phyloP scores from a whole-genome alignment of 2,329 filamentous ascomycete genomes.

The Fusarium papillatum region DNA sequence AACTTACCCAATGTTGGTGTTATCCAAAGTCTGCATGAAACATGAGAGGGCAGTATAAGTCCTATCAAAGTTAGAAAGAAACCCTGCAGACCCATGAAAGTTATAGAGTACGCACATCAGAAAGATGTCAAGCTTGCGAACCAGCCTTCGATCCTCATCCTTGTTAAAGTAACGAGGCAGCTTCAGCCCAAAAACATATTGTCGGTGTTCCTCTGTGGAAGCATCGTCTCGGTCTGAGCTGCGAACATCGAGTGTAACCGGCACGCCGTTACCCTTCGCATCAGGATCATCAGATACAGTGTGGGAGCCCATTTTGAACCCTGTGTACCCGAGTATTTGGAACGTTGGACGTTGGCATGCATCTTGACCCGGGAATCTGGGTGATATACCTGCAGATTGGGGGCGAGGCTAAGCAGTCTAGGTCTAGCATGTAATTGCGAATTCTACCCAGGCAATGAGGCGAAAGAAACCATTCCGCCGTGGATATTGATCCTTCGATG shows the following conservation, averaged over 20 bases:
- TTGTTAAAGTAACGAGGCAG: slow-evolving; percentile 22
- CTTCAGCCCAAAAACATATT: slow-evolving; percentile 4
- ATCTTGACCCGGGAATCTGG: slow-evolving; percentile 5
- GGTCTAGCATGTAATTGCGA: neutral
- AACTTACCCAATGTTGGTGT: slow-evolving; percentile 22
- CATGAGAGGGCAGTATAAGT: slow-evolving; percentile 21
- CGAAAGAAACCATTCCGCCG: neutral
- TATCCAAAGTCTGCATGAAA: slow-evolving; percentile 26
- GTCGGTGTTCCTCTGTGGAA: neutral
- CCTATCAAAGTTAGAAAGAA: neutral
- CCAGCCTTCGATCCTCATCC: slow-evolving; percentile 14
- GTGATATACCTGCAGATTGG: slow-evolving; percentile 17
- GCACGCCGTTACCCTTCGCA: slow-evolving; percentile 3
- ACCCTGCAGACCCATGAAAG: no score
- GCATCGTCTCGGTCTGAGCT: neutral
- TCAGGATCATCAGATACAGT: neutral
- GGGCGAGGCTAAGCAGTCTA: neutral
- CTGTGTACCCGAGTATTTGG: neutral
- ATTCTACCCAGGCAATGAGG: slow-evolving; percentile 17
- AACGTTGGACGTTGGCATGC: neutral
- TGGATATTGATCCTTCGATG: neutral
- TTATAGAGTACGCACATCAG: neutral
- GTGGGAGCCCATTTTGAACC: slow-evolving; percentile 7
- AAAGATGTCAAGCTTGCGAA: slow-evolving; percentile 24
- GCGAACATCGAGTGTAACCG: slow-evolving; percentile 1